Base-by-base conservation (phyloP, 2,329 filamentous ascomycete genomes). In the Pseudonectria buxi region DNA sequence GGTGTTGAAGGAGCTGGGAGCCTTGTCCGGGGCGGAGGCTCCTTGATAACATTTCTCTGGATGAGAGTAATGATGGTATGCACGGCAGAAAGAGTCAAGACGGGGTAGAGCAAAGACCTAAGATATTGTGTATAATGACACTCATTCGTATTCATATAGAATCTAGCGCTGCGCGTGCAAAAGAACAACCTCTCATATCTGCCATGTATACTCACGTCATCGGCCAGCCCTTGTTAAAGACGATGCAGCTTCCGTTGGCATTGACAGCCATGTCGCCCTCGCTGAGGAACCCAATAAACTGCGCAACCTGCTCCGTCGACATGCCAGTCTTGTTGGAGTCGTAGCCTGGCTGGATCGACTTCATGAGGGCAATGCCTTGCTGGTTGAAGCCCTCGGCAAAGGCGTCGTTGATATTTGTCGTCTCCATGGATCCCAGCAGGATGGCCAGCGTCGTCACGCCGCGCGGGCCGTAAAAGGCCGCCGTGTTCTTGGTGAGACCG, bases 401-500 rank as follows among this genome's bases (percentile, higher is more conserved):
- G 3, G 61, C 59, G 22, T 71, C 67, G 3, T 39, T 45, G 32
- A 79, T 76, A 41, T 77, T 76, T 10, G 75, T 78, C 13, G 60
- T 40, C 68, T 78, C 76, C n/a, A 59, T 67, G 9, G 71, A 73
- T 28, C 74, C 59, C 43, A 74, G 55, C 33, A 44, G 14, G 39
- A 78, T 54, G 2, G 65, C 67, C 24, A 75, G 64, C 43, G 62
- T 66, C 32, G 67, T 64, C 40, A 80, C 72, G 15, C 72, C 72
- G 54, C 70, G 68, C 22, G 59, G 57, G 1, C 66, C 67, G 47
- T 80, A 80, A 47, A 64, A 72, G 0, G 67, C 63, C 3, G 74
- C 74, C 11, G 72, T 79, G 55, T 72, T 78, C 54, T 71, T 72
- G 11, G 71, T 74, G 37, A 78, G 54, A 1, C 69, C 73, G 3